Evolutionary conservation across 139 green algal species (phyloP), one percentile per base, ranked within the genome.

Genomic region (Pycnococcus provasolii): DNA sequence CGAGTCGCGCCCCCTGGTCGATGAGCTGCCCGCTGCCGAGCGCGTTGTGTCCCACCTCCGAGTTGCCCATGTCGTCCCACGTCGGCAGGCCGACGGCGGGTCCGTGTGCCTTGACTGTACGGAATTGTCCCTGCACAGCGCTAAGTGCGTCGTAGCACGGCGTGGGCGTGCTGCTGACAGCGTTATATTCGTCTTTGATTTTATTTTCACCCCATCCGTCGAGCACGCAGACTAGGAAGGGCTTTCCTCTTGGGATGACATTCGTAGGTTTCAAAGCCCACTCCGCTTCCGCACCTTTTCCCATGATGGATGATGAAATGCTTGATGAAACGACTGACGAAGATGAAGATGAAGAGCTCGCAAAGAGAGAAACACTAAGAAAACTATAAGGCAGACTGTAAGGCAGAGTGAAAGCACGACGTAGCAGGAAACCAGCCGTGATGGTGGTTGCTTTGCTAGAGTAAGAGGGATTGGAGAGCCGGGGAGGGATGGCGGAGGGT

Each of bases 51-150:
- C 91, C 91, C 0, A 94, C 89, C 74, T 88, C 82, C 58, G 66
- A 83, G 81, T 96, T 95, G 43, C 89, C 90, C 91, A 97, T 97
- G 74, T 97, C 91, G 3, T 79, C 85, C 53, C 96, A 85, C 42
- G 64, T 85, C 47, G 91, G 91, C 55, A 97, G 85, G 2, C 91
- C 91, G 15, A 97, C 91, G 0, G 90, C 90, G 1, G 72, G 88
- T 45, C 91, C 91, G 71, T 97, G 91, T 1, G 91, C 91, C 51
- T 62, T 86, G 77, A 97, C 74, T 3, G 73, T 79, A 40, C 87
- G 73, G 73, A 79, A 94, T 13, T 62, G 64, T 1, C 76, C 54
- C 45, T 77, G 59, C 37, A 84, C 80, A 6, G 58, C 53, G 5
- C 65, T 72, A 43, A 95, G 80, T 6, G 79, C 74, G 60, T 95